Evolutionary conservation across 1,284 basidiomycete species (phyloP), one percentile per base, ranked within the genome.

Genomic region (Irpex sp.): DNA sequence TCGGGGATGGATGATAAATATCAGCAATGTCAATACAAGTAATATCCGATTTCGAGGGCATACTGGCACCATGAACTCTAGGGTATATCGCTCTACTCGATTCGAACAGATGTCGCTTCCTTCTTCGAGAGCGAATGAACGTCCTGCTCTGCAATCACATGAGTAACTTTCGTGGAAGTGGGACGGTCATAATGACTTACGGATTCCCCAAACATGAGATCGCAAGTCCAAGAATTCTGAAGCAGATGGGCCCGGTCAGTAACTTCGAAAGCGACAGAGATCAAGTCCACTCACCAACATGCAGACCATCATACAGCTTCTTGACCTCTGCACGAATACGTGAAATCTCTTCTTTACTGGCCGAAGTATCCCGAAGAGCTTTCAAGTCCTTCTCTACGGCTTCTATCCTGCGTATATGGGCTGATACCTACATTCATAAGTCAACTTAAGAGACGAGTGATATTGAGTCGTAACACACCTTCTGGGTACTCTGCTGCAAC

Each of bases 301-400:
- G 90, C 66, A 89, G 78, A 4, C 89, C 89, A 68, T 92, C 91
- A 65, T 93, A 92, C 31, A 94, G 76, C 76, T 93, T 94, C 84
- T 95, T 95, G 69, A 89, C 82, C 76, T 96, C 94, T 15, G 84
- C 84, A 64, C 94, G 81, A 17, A 93, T 78, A 65, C 86, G 83
- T 38, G 85, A 82, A 34, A 93, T 78, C 68, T 96, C 94, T 58
- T 94, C 93, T 76, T 93, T 95, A 37, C 81, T 82, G 4, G 91
- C 83, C 1, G 88, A 83, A 17, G 78, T 76, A 58, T 86, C 84
- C n/a, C 84, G 81, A 36, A 96, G 73, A 0, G 88, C 87, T 73
- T 91, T 93, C 67, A 96, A 74, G 71, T 95, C 93, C 74, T 94
- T 94, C 77, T 96, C 94, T 2, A 95, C 92, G 2, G 87, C 85